Evolutionary conservation across 2,329 filamentous ascomycete species (phyloP).

Genomic region (Colletotrichum cordylinicola): DNA sequence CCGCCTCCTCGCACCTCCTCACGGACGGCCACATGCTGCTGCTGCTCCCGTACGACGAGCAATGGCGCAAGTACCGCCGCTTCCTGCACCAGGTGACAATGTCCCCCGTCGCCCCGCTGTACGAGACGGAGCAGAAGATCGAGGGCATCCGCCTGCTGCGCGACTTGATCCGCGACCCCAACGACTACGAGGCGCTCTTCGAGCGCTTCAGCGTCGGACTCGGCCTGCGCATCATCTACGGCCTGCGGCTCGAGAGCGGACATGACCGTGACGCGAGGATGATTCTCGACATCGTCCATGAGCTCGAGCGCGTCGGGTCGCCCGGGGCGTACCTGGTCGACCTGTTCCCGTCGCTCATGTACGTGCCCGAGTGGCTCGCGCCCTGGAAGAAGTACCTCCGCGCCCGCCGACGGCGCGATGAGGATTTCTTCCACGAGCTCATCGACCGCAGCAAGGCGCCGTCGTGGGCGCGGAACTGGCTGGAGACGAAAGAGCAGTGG

Average conservation of each 20-base stretch:
- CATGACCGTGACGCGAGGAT: slow-evolving; percentile 33
- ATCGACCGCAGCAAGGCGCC: slow-evolving; percentile 6
- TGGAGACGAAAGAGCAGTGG: not conserved
- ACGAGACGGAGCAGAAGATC: slow-evolving; percentile 34
- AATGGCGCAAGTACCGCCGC: not conserved
- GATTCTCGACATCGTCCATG: slow-evolving; percentile 37
- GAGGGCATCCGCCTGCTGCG: slow-evolving; percentile 34
- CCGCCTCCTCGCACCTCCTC: slow-evolving; percentile 38
- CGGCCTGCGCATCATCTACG: slow-evolving; percentile 44
- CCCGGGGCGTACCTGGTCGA: slow-evolving; percentile 35
- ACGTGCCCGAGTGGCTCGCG: slow-evolving; percentile 32
- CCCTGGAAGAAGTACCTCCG: slow-evolving; percentile 25
- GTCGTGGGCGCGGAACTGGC: slow-evolving; percentile 9
- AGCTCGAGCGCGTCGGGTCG: slow-evolving; percentile 37
- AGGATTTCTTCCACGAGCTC: slow-evolving; percentile 10
- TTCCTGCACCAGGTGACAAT: slow-evolving; percentile 35
- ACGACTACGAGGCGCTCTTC: slow-evolving; percentile 40
- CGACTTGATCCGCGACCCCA: slow-evolving; percentile 36
- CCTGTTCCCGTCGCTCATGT: slow-evolving; percentile 32
- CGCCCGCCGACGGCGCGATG: slow-evolving; percentile 16
- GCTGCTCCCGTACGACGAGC: slow-evolving; percentile 33
- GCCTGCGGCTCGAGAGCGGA: slow-evolving; percentile 36
- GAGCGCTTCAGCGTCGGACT: slow-evolving; percentile 45
- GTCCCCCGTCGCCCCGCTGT: slow-evolving; percentile 30
- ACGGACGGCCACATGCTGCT: slow-evolving; percentile 30